phyloP scores from a whole-genome alignment of 768 basidiomycete species.

The Lactifluus piperatus region DNA sequence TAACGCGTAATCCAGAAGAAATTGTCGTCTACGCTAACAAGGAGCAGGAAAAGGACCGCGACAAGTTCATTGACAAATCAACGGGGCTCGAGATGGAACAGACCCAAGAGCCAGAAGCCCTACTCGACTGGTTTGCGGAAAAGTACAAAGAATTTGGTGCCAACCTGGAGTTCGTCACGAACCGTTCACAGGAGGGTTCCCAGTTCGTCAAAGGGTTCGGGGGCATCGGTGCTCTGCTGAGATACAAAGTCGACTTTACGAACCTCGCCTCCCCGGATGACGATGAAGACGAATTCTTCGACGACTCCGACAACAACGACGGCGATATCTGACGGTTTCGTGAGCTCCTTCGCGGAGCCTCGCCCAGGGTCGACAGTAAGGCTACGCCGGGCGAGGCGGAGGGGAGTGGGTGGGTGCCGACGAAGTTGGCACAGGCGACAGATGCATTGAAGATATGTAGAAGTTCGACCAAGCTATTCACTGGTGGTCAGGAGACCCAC shows the following conservation, averaged over 20 bases:
- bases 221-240: constrained; percentile 89
- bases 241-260: constrained; percentile 96
- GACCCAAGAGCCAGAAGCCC: constrained; percentile 63
- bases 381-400: constrained; percentile 63
- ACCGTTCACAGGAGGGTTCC: constrained; percentile 92
- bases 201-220: constrained; percentile 99
- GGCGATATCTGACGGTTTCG: constrained; percentile 78
- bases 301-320: constrained; percentile 63
- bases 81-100: constrained; percentile 96
- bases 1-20: constrained; percentile 48
- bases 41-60: constrained; percentile 86
- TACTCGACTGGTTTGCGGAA: constrained; percentile 98
- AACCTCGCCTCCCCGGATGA: constrained; percentile 69
- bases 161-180: constrained; percentile 91
- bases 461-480: too few relatives aligned
- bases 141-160: constrained; percentile 98
- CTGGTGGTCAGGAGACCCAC: too few relatives aligned
- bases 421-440: too few relatives aligned
- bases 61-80: constrained; percentile 92
- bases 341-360: constrained; percentile 74
- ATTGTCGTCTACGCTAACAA: constrained; percentile 68
- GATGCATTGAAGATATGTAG: too few relatives aligned
- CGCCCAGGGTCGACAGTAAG: constrained; percentile 35
- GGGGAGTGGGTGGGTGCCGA: constrained; percentile 22
- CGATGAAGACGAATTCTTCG: constrained; percentile 78